Evolutionary conservation across 2,329 filamentous ascomycete genomes (phyloP), one percentile per base, ranked within the genome.

Genomic region (Juglanconis juglandina): DNA sequence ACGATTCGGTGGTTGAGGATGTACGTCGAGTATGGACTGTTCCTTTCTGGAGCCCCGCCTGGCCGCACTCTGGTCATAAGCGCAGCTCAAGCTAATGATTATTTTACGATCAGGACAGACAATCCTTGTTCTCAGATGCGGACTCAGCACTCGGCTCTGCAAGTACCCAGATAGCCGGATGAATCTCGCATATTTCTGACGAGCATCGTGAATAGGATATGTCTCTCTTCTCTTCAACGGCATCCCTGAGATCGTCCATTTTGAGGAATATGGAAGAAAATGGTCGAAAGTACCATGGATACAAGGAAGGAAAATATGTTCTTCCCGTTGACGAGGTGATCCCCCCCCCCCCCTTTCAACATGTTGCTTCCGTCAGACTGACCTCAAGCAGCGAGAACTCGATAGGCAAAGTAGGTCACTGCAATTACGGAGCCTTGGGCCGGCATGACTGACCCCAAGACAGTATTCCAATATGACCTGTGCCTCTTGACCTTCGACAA

Each of bases 401-500:
- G 72, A 74, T 33, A 66, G 70, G 11, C 70, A 72, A 59, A 68
- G 69, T 70, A 51, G 32, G 64, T 13, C 8, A 44, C n/a, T 7
- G 32, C 10, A 4, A n/a, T 30, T 7, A 10, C 10, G 34, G n/a
- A 9, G 49, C 24, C 52, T 49, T 17, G 39, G n/a, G 13, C 6
- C 47, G 14, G 30, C n/a, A 6, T 4, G 30, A 11, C 62, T 64
- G 35, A 64, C 39, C 24, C 17, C 2, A 34, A 30, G 35, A 30
- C 44, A 70, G 70, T 70, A 48, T 71, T 73, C 56, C 72, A 75
- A 55, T 76, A 77, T 56, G 65, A 70, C 30, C 59, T 72, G 32
- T 77, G 78, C 60, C 72, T 73, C 5, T 67, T 79, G 60, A 77
- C 76, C 0, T 77, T 79, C 57, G 72, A 73, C 53, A 77, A 77